A percentile compares a stretch with the other conserved stretches of the same genome.
Evolutionary conservation across 1,284 basidiomycete species (phyloP).

Genomic region (Laetiporus sulphureus): DNA sequence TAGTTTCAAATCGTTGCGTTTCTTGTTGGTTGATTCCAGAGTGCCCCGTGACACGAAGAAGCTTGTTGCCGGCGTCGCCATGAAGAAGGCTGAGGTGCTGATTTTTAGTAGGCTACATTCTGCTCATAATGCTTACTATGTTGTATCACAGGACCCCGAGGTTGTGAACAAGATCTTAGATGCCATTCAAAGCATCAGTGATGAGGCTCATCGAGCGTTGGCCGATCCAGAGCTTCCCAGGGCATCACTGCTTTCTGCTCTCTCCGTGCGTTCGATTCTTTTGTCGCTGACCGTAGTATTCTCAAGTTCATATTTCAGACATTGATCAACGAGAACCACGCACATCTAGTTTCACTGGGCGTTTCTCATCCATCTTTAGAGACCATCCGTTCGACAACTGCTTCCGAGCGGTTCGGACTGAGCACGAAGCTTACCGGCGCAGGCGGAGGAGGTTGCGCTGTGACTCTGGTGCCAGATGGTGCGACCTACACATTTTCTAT

Average conservation of each 20-base stretch:
- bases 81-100: conserved; percentile 62
- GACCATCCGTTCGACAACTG: conserved; percentile 68
- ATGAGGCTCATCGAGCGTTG: conserved; percentile 73
- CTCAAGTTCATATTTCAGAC: conserved; percentile 33
- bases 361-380: conserved; percentile 92
- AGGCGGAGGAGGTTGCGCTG: conserved; percentile 97
- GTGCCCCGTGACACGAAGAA: conserved; percentile 92
- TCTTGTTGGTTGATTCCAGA: conserved; percentile 91
- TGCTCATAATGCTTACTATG: too few relatives aligned
- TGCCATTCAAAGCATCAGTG: conserved; percentile 76
- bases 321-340: conserved; percentile 87
- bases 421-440: conserved; percentile 98
- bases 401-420: conserved; percentile 57
- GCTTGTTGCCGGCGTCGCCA: conserved; percentile 84
- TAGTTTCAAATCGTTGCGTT: conserved; percentile 67
- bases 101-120: too few relatives aligned
- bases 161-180: conserved; percentile 69
- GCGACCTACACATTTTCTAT: conserved; percentile 34
- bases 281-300: conserved; percentile 13
- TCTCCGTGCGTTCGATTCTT: conserved; percentile 42
- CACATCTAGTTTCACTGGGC: conserved; percentile 80
- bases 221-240: conserved; percentile 69
- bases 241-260: conserved; percentile 47
- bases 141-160: conserved; percentile 73
- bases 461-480: conserved; percentile 91